A percentile compares a stretch with the other conserved stretches of the same genome.
These are phyloP conservation scores for Breviolum minutum DNA, from an alignment of 73 alveolate species.

Conservation along the genomic window DNA sequence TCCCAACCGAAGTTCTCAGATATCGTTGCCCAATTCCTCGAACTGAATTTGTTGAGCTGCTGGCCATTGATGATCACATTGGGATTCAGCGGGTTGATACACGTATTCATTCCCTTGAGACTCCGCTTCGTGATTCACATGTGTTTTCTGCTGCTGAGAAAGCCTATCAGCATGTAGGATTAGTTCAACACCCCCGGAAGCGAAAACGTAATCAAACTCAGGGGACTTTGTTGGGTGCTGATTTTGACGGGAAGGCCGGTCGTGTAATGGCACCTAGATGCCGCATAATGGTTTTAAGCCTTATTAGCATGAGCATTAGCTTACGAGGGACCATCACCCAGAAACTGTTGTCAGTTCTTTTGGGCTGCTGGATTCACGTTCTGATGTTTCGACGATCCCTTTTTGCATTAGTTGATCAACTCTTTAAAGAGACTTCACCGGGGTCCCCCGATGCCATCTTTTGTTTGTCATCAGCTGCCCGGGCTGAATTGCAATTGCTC, in stretches of 20 bases:
- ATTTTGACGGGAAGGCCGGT: background rate
- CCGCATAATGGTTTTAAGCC: background rate
- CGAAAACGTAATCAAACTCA: background rate
- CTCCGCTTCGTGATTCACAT: background rate
- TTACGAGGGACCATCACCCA: background rate
- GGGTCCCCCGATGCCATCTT: too few relatives aligned
- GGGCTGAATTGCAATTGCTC: background rate
- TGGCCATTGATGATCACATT: conserved; percentile 3
- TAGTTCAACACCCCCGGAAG: background rate
- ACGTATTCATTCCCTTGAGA: too few relatives aligned
- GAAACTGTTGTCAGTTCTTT: background rate
- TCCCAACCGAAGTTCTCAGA: background rate
- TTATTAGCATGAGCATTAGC: background rate
- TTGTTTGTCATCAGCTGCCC: background rate
- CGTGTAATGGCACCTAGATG: background rate
- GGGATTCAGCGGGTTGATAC: background rate
- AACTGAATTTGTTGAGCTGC: background rate
- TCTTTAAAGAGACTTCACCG: background rate
- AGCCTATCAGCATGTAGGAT: background rate
- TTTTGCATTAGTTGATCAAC: background rate
- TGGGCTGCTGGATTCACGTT: conserved; percentile 39
- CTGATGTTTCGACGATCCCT: background rate
- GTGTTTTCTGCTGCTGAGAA: background rate
- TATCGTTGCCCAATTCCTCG: conserved; percentile 13
- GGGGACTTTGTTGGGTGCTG: conserved; percentile 18